phyloP scores from a whole-genome alignment of 305 asterid species.

The Fraxinus albicans region DNA sequence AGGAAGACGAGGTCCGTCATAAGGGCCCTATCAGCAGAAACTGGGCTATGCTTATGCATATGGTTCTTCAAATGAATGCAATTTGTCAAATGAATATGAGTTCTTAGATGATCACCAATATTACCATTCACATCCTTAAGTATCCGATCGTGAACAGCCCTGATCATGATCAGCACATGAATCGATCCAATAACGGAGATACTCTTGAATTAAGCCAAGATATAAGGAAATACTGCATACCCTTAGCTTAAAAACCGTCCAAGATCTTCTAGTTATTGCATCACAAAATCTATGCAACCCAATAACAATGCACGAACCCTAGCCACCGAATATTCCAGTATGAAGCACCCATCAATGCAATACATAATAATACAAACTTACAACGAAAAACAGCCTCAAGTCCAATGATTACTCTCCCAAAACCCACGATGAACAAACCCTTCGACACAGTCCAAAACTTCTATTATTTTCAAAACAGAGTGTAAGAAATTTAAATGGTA shows the following conservation, averaged over 20 bases:
- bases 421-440: slow-evolving; percentile 19
- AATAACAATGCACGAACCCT: slow-evolving; percentile 14
- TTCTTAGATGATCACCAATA: slow-evolving; percentile 76
- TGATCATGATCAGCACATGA: slow-evolving; percentile 76
- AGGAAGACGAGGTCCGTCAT: slow-evolving; percentile 86
- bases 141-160: slow-evolving; percentile 75
- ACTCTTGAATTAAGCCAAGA: slow-evolving; percentile 35
- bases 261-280: slow-evolving; percentile 31
- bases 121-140: slow-evolving; percentile 88
- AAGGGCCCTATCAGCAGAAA: slow-evolving; percentile 66
- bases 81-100: slow-evolving; percentile 89
- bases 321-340: slow-evolving; percentile 19
- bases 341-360: background rate
- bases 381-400: background rate
- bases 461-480: background rate
- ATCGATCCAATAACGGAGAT: slow-evolving; percentile 31
- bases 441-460: background rate
- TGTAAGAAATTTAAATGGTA: background rate
- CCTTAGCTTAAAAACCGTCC: slow-evolving; percentile 29
- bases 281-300: background rate
- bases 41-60: slow-evolving; percentile 91
- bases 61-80: slow-evolving; percentile 98
- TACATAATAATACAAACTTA: background rate
- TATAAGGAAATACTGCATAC: slow-evolving; percentile 34
- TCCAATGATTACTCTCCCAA: background rate